A percentile compares a stretch with the other conserved stretches of the same genome.
These are phyloP conservation scores for Coprinopsis cinerea DNA, from an alignment of 768 basidiomycete species.

Conservation along the genomic window DNA sequence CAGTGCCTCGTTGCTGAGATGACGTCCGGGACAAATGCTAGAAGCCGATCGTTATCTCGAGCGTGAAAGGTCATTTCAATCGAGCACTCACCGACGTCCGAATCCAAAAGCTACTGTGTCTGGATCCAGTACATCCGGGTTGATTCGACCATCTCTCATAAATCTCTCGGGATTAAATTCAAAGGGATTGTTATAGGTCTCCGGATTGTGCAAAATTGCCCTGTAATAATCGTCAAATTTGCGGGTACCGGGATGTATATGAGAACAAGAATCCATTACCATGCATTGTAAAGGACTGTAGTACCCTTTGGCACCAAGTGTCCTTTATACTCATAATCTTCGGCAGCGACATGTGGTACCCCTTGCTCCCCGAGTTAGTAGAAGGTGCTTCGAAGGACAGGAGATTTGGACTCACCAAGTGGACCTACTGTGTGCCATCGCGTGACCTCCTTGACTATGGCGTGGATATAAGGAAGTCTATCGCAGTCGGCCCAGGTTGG, in stretches of 20 bases:
- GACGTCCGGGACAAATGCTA: too few relatives aligned
- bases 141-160: constrained; percentile 12
- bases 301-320: constrained; percentile 13
- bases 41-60: too few relatives aligned
- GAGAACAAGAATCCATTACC: too few relatives aligned
- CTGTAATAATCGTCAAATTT: too few relatives aligned
- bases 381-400: not conserved
- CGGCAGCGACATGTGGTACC: constrained; percentile 5
- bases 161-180: constrained; percentile 26
- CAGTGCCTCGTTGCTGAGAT: too few relatives aligned
- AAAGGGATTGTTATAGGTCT: constrained; percentile 25
- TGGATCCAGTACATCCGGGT: constrained; percentile 6
- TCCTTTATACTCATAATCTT: constrained; percentile 12
- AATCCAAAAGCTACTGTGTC: constrained; percentile 14
- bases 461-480: constrained; percentile 30
- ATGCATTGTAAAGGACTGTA: constrained; percentile 13
- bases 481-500: constrained; percentile 22
- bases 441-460: constrained; percentile 25
- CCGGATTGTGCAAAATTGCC: constrained; percentile 28
- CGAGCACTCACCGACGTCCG: constrained; percentile 19
- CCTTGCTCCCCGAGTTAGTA: not conserved
- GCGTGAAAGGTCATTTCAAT: too few relatives aligned
- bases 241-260: too few relatives aligned
- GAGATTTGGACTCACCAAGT: constrained; percentile 7
- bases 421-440: constrained; percentile 18